phyloP scores from a whole-genome alignment of 1,284 basidiomycete genomes.

The Puccinia novopanici region DNA sequence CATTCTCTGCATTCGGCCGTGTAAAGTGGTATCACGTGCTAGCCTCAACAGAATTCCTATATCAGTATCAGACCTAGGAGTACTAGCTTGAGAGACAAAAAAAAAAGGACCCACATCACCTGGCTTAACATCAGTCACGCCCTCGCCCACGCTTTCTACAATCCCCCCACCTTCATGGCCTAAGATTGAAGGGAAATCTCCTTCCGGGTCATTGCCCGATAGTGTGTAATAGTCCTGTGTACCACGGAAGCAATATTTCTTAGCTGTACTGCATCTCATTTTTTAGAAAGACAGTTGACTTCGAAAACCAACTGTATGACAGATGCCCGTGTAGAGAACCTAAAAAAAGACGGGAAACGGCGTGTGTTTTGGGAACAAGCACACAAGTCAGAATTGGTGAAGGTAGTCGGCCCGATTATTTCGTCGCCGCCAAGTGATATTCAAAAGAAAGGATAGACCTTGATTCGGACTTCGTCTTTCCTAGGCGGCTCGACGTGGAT shows the following conservation, averaged over 20 bases:
- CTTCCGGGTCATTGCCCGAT: conserved; percentile 95
- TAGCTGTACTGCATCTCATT: not conserved
- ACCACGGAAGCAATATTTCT: conserved; percentile 8
- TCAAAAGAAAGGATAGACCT: conserved; percentile 55
- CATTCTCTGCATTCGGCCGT: conserved; percentile 82
- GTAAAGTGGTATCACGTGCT: conserved; percentile 60
- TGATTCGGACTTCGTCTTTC: conserved; percentile 78
- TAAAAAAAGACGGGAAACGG: conserved; percentile 17
- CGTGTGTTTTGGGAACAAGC: too few species aligned
- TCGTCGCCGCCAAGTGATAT: not conserved
- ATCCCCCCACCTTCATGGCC: conserved; percentile 62
- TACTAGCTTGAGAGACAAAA: not conserved
- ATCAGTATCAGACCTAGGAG: conserved; percentile 66
- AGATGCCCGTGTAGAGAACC: conserved; percentile 70
- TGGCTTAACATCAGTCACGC: conserved; percentile 79
- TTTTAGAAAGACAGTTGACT: conserved; percentile 5
- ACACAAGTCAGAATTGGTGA: conserved; percentile 33
- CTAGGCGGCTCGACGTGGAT: conserved; percentile 89
- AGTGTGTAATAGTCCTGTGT: conserved; percentile 85
- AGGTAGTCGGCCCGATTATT: not conserved
- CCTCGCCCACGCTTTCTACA: conserved; percentile 88
- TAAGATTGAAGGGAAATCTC: conserved; percentile 90
- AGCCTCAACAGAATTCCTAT: conserved; percentile 55
- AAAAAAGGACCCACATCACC: conserved; percentile 60
- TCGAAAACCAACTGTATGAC: conserved; percentile 70